Evolutionary conservation across 176 grass and related monocot genomes (phyloP).

Genomic region (Tuctoria greenei): DNA sequence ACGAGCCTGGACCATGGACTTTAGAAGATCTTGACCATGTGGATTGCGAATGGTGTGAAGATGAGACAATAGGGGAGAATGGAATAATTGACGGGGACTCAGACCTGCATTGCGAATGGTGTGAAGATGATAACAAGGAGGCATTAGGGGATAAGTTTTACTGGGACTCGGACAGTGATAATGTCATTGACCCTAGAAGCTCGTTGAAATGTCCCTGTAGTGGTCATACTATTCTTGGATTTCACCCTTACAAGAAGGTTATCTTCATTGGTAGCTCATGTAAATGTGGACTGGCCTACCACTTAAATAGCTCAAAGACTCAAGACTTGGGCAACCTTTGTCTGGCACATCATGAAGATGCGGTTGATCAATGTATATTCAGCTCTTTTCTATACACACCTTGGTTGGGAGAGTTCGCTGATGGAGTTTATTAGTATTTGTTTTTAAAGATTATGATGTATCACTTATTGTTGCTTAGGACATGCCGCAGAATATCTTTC

Average conservation of each 20-base stretch:
- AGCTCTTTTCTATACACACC: neutral
- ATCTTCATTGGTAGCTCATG: too few species aligned
- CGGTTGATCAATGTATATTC: neutral
- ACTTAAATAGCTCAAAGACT: conserved; percentile 3
- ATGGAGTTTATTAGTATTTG: neutral
- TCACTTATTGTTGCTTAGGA: neutral
- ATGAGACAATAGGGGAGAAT: too few species aligned
- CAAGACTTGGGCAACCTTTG: neutral
- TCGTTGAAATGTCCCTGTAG: neutral
- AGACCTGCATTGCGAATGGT: too few species aligned
- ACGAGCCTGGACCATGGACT: neutral
- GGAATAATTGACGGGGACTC: too few species aligned
- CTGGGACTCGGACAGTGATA: conserved; percentile 8
- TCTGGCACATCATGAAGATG: neutral
- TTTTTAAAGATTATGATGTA: neutral
- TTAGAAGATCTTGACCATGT: conserved; percentile 11
- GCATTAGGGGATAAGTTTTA: neutral
- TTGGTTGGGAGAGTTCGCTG: neutral
- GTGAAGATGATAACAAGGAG: neutral
- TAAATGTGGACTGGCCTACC: neutral
- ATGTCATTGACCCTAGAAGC: neutral
- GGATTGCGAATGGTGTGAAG: too few species aligned
- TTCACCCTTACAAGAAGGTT: conserved; percentile 12
- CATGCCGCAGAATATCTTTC: too few species aligned
- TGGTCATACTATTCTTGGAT: neutral